Conservation (phyloP, 495 filamentous ascomycete species). For the Trichoderma gamsii region DNA sequence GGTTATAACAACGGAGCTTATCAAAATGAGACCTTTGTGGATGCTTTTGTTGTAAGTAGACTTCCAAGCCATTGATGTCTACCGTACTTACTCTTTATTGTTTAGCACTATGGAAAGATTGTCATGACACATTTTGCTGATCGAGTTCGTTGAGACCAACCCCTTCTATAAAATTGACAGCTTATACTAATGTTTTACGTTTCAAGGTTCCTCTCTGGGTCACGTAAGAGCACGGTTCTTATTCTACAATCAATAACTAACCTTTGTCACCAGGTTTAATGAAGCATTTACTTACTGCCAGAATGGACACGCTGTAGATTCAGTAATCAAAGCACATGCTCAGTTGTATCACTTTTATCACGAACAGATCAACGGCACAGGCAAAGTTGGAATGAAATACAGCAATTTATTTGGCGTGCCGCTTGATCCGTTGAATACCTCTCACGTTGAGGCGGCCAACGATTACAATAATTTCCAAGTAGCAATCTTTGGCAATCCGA, state of each 20-base stretch:
- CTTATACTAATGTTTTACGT: too few relatives aligned
- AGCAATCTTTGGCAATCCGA: too few relatives aligned
- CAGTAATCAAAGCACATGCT: background rate
- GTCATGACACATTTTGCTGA: slow-evolving; percentile 11
- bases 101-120: background rate
- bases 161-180: background rate
- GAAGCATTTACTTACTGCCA: background rate
- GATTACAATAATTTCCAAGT: background rate
- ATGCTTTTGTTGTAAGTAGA: background rate
- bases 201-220: too few relatives aligned
- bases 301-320: background rate
- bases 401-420: background rate
- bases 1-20: slow-evolving; percentile 15
- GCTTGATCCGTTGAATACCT: background rate
- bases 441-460: background rate
- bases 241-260: background rate
- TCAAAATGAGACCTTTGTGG: slow-evolving; percentile 40
- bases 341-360: background rate
- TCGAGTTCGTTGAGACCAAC: background rate
- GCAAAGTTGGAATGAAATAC: background rate
- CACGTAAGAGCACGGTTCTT: too few relatives aligned
- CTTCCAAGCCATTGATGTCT: background rate
- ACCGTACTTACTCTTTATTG: background rate
- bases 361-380: background rate
- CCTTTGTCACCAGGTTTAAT: background rate